phyloP scores from a whole-genome alignment of 2,329 filamentous ascomycete genomes.

The Cephalotrichum gorgonifer region DNA sequence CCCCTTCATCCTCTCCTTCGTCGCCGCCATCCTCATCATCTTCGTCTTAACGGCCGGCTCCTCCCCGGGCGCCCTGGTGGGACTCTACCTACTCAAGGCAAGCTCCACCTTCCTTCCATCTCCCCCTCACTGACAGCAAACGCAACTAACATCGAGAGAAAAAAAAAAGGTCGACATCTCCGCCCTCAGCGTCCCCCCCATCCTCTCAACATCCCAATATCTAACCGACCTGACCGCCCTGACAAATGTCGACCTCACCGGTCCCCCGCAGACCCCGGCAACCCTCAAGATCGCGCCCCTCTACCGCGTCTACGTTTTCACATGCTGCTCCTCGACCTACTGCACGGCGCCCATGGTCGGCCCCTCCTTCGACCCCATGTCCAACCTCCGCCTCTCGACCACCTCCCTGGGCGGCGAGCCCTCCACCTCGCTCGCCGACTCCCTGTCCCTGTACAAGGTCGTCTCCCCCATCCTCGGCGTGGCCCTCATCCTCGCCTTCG shows the following conservation, averaged over 20 bases:
- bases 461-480: slow-evolving; percentile 16
- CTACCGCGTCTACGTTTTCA: slow-evolving; percentile 21
- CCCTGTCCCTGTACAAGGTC: slow-evolving; percentile 16
- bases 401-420: slow-evolving; percentile 12
- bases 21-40: slow-evolving; percentile 15
- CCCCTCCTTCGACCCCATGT: slow-evolving; percentile 19
- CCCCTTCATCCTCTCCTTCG: slow-evolving; percentile 13
- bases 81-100: slow-evolving; percentile 23
- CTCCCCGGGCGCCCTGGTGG: slow-evolving; percentile 11
- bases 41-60: slow-evolving; percentile 19
- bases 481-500: slow-evolving; percentile 17
- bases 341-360: slow-evolving; percentile 18
- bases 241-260: slow-evolving; percentile 20
- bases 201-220: slow-evolving; percentile 18
- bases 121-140: not conserved
- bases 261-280: slow-evolving; percentile 14
- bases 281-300: slow-evolving; percentile 16
- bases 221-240: slow-evolving; percentile 20
- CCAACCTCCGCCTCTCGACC: slow-evolving; percentile 17
- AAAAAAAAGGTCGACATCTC: slow-evolving; percentile 17
- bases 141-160: not conserved
- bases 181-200: slow-evolving; percentile 16
- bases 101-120: not conserved
- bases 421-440: slow-evolving; percentile 11
- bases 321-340: slow-evolving; percentile 14